These are phyloP conservation scores for Serendipita vermifera DNA, from an alignment of 768 basidiomycete species.

Conservation along the genomic window DNA sequence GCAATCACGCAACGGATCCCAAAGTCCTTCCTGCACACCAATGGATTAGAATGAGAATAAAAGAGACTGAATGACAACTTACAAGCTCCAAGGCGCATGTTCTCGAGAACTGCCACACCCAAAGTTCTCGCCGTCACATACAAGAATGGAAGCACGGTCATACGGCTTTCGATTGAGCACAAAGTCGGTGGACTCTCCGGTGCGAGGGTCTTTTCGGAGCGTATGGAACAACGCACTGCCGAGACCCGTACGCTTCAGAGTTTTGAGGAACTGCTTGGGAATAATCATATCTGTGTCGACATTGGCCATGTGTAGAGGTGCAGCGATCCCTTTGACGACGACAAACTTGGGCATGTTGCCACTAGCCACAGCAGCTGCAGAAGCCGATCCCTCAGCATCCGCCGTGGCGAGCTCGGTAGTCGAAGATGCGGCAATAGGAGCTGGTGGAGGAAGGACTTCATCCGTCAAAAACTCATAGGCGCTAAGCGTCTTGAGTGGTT, in stretches of 20 bases:
- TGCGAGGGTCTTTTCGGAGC: slow-evolving; percentile 63
- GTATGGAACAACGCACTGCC: slow-evolving; percentile 72
- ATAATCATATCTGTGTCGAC: slow-evolving; percentile 93
- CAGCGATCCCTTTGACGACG: slow-evolving; percentile 58
- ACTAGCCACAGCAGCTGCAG: slow-evolving; percentile 25
- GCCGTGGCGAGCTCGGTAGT: slow-evolving; percentile 23
- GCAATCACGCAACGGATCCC: slow-evolving; percentile 81
- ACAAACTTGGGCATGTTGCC: slow-evolving; percentile 42
- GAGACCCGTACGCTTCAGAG: slow-evolving; percentile 77
- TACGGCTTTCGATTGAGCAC: slow-evolving; percentile 72
- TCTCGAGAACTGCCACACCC: slow-evolving; percentile 85
- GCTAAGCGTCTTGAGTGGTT: slow-evolving; percentile 52
- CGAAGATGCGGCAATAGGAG: slow-evolving; percentile 25
- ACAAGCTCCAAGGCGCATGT: slow-evolving; percentile 83
- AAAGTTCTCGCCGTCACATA: slow-evolving; percentile 80
- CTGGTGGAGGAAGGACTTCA: slow-evolving; percentile 43
- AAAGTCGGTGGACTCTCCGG: slow-evolving; percentile 72
- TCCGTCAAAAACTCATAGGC: slow-evolving; percentile 69
- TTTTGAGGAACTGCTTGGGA: slow-evolving; percentile 89
- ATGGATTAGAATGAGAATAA: slow-evolving; percentile 8
- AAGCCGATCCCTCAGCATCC: slow-evolving; percentile 33
- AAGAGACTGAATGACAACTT: slow-evolving; percentile 23
- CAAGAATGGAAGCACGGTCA: slow-evolving; percentile 60
- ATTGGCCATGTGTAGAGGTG: slow-evolving; percentile 69
- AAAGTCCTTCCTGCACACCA: slow-evolving; percentile 55